Percentiles rank a stretch among this genome's conserved stretches.
phyloP scores from a whole-genome alignment of 2,329 filamentous ascomycete genomes.

The Xylariaceae sp. region DNA sequence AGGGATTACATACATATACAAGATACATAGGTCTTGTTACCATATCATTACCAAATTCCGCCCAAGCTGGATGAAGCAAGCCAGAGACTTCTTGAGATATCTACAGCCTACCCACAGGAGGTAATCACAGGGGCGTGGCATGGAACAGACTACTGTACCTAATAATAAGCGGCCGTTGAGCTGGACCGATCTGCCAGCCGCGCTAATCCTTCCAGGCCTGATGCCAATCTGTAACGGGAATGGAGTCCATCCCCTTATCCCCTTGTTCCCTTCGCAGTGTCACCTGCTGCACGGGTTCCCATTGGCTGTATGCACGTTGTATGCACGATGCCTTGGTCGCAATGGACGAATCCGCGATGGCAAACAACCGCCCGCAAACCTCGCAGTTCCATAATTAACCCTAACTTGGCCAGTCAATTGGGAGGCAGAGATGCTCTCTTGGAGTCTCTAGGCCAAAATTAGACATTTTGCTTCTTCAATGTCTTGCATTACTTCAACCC shows the following conservation, averaged over 20 bases:
- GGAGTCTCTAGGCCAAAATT: constrained; percentile 21
- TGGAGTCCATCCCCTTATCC: constrained; percentile 9
- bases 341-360: constrained; percentile 41
- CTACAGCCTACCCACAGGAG: too few species aligned
- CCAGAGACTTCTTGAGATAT: neutral
- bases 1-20: constrained; percentile 10
- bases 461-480: constrained; percentile 4
- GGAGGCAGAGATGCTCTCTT: constrained; percentile 20
- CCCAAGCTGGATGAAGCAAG: neutral
- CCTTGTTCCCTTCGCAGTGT: constrained; percentile 20
- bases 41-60: neutral
- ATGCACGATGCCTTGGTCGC: constrained; percentile 29
- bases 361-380: constrained; percentile 38
- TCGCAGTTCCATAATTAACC: constrained; percentile 37
- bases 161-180: neutral
- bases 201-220: constrained; percentile 24
- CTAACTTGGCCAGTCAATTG: constrained; percentile 31
- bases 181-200: constrained; percentile 14
- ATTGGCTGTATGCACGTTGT: constrained; percentile 36
- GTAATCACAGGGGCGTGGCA: constrained; percentile 9
- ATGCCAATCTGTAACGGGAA: constrained; percentile 30
- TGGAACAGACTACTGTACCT: neutral
- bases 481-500: constrained; percentile 22
- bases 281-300: constrained; percentile 27
- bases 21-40: neutral